These are phyloP conservation scores for Ustilago tritici DNA, from an alignment of 1,284 basidiomycete genomes.

Conservation along the genomic window DNA sequence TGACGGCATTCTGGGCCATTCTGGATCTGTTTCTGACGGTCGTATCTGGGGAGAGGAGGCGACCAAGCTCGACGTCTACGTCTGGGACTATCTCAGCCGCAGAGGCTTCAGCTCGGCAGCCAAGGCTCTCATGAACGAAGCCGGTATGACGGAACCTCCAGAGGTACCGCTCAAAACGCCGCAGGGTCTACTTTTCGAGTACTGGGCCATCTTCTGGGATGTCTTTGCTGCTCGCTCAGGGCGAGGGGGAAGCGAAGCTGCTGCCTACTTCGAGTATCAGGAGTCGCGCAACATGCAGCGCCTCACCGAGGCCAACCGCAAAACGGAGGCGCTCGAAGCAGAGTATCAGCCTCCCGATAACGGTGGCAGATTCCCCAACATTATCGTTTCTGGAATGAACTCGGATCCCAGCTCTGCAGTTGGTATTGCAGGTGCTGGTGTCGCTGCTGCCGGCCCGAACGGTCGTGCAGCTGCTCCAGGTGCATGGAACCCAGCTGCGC, in stretches of 20 bases:
- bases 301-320: conserved; percentile 44
- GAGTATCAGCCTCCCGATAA: conserved; percentile 48
- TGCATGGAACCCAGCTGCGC: conserved; percentile 49
- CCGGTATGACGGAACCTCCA: conserved; percentile 62
- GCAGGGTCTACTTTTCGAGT: conserved; percentile 67
- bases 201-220: conserved; percentile 70
- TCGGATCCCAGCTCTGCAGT: conserved; percentile 20
- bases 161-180: conserved; percentile 65
- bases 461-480: conserved; percentile 31
- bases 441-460: conserved; percentile 17
- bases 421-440: conserved; percentile 11
- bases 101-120: conserved; percentile 62
- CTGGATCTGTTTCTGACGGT: conserved; percentile 35
- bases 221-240: conserved; percentile 65
- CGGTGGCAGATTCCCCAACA: conserved; percentile 47
- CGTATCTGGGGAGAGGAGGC: conserved; percentile 62
- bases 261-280: conserved; percentile 60
- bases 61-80: conserved; percentile 67
- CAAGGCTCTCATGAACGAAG: conserved; percentile 61
- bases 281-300: conserved; percentile 60
- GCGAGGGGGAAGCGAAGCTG: conserved; percentile 56
- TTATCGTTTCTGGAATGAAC: conserved; percentile 40
- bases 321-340: conserved; percentile 47
- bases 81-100: conserved; percentile 68
- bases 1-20: conserved; percentile 28